phyloP scores from a whole-genome alignment of 2,329 filamentous ascomycete genomes.

The Arachnomyces sp. region DNA sequence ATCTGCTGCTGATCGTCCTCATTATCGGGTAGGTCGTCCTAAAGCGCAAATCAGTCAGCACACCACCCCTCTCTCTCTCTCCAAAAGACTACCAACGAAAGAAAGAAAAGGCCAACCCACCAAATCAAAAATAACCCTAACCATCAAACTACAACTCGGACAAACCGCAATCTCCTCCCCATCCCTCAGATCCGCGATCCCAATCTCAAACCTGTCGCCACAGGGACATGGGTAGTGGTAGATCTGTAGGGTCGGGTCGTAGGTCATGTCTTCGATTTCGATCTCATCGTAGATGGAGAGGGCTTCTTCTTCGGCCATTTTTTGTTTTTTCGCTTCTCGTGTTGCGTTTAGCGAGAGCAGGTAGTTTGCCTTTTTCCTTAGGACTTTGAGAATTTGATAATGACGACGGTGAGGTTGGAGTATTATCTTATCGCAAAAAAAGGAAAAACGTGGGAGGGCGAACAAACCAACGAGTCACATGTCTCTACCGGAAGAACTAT shows the following conservation, averaged over 20 bases:
- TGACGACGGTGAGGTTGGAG: too few species aligned
- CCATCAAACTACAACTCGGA: constrained; percentile 95
- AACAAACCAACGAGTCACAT: too few species aligned
- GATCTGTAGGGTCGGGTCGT: constrained; percentile 69
- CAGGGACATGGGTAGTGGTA: constrained; percentile 97
- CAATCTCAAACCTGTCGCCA: constrained; percentile 92
- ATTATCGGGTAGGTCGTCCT: constrained; percentile 48
- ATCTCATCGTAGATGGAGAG: constrained; percentile 90
- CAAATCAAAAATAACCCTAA: constrained; percentile 83
- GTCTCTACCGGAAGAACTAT: too few species aligned
- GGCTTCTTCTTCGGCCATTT: constrained; percentile 55
- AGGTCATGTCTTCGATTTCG: constrained; percentile 98
- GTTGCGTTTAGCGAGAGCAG: too few species aligned
- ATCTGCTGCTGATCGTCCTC: constrained; percentile 20
- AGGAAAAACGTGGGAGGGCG: too few species aligned
- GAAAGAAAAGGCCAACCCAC: constrained; percentile 42
- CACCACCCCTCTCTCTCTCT: neutral
- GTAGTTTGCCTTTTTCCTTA: too few species aligned
- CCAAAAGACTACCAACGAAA: constrained; percentile 1
- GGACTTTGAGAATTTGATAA: too few species aligned
- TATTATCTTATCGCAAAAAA: too few species aligned
- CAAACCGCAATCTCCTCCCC: constrained; percentile 94
- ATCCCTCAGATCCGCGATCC: constrained; percentile 74
- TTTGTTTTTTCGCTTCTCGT: constrained; percentile 17
- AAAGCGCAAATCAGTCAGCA: constrained; percentile 1